Evolutionary conservation across 2,329 filamentous ascomycete species (phyloP), one percentile per base, ranked within the genome.

Genomic region (Neoascochyta sp.): DNA sequence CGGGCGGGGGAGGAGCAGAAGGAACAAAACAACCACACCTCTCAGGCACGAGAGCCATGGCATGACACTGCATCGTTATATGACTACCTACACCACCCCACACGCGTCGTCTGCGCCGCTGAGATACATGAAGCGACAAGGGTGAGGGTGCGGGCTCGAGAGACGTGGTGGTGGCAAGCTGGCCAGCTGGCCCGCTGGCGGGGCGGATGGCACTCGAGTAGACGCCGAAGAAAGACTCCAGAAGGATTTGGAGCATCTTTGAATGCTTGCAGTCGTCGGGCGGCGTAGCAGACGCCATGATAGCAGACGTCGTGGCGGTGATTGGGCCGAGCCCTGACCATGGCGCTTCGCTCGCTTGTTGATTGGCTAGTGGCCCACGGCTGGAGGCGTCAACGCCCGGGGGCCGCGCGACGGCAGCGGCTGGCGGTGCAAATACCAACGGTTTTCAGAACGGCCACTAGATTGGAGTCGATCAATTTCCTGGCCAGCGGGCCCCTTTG

Each of bases 21-120:
- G 37, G 32, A 39, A 35, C 29, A 31, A 29, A 34, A 32, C 17
- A 28, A 43, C 42, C 47, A 44, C 45, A 41, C 47, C 45, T 29
- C 42, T 24, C 40, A 49, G 36, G 29, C 20, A 41, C 40, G 44
- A 32, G 27, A 38, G 33, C 40, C 32, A 41, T 42, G 31, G 36
- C 45, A 38, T 39, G 29, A 47, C 45, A 43, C 48, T 39, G 29
- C 41, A 38, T 47, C 34, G 35, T 39, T 58, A 58, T 59, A 59
- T 54, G 49, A 52, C 43, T 29, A 40, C n/a, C n/a, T n/a, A n/a
- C n/a, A n/a, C n/a, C 47, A 52, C 46, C 34, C 43, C 43, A 41
- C 39, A 41, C 32, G 50, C 45, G 41, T 35, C 42, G 25, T 47
- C 45, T 23, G 34, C 46, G 46, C 48, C 48, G 38, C 36, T 38